Percentiles rank a stretch among this genome's conserved stretches.
Conservation (phyloP, 2,329 filamentous ascomycete species). For the Pseudogymnoascus sp. region DNA sequence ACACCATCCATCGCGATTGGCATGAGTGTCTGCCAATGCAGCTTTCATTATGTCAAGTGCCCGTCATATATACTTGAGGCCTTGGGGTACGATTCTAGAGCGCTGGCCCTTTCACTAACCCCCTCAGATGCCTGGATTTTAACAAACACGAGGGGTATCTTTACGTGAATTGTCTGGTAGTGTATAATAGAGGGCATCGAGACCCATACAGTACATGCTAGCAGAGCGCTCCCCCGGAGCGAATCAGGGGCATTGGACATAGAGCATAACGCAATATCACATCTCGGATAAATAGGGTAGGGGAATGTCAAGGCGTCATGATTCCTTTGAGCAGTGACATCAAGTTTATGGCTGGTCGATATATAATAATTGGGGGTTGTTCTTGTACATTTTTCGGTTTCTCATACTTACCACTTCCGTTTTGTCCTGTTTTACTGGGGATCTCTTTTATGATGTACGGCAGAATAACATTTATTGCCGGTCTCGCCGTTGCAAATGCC, state of each 20-base stretch:
- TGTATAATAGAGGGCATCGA: neutral
- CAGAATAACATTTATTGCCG: constrained; percentile 1
- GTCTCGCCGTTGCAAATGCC: constrained; percentile 3
- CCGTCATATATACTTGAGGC: neutral
- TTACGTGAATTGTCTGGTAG: neutral
- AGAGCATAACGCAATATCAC: neutral
- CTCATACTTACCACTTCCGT: neutral
- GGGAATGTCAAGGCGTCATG: neutral
- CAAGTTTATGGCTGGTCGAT: neutral
- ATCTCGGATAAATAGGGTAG: constrained; percentile 3
- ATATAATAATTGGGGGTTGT: neutral
- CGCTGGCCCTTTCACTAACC: neutral
- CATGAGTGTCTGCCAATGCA: neutral
- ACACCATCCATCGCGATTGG: neutral
- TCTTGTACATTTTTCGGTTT: neutral
- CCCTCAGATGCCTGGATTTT: neutral
- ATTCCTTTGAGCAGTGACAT: neutral
- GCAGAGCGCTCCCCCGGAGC: neutral
- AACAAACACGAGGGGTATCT: neutral
- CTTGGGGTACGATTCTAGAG: neutral
- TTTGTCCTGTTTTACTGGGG: neutral
- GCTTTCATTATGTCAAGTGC: neutral
- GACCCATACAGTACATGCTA: neutral
- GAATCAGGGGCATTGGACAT: neutral
- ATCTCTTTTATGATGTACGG: constrained; percentile 1